These are phyloP conservation scores for Rhodamnia rubescens DNA, from an alignment of 345 rosid species.

Conservation along the genomic window DNA sequence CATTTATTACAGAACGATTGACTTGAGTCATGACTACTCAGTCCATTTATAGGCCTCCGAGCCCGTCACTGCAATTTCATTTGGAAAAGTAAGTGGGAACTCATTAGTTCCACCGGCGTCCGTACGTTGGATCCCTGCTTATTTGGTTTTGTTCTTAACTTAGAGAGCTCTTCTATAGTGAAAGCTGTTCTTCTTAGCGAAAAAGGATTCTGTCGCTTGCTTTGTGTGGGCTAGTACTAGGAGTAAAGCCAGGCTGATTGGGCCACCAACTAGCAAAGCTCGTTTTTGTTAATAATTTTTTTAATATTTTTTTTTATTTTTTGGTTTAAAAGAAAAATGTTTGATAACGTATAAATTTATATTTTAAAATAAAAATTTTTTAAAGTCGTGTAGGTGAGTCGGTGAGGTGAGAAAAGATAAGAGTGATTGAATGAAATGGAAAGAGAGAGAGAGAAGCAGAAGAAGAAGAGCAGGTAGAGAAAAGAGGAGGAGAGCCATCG, in stretches of 20 bases:
- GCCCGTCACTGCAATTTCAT: rapidly evolving
- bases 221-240: neutral
- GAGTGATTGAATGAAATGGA: neutral
- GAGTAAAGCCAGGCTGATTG: neutral
- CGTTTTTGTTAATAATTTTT: too few species aligned
- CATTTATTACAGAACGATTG: neutral
- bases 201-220: neutral
- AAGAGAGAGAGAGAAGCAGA: neutral
- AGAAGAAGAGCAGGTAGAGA: too few species aligned
- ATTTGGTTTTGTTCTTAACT: neutral
- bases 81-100: neutral
- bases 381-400: too few species aligned
- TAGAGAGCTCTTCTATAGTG: neutral
- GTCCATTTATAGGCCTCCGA: rapidly evolving
- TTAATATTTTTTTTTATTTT: too few species aligned
- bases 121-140: neutral
- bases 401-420: too few species aligned
- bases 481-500: too few species aligned
- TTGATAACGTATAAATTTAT: too few species aligned
- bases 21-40: neutral
- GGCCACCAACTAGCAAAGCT: neutral
- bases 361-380: too few species aligned
- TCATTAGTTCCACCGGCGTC: neutral
- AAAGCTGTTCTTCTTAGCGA: neutral
- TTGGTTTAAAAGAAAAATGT: too few species aligned